Base-by-base conservation (phyloP, 177 flowering plant species). In the Tripterygium wilfordii region DNA sequence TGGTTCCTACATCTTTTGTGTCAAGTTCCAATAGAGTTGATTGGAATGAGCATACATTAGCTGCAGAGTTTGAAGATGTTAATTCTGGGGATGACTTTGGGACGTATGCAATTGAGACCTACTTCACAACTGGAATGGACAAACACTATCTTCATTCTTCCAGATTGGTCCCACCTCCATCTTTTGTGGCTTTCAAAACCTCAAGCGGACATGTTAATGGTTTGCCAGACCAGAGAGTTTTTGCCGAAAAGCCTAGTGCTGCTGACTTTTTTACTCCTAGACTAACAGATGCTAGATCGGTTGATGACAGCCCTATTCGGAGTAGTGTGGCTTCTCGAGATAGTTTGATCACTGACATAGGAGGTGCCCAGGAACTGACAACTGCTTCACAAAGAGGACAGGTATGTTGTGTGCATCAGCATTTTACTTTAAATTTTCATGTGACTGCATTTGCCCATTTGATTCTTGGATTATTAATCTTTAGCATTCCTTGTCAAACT, bases 1-100 rank as follows among this genome's bases (percentile, higher is more conserved):
- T 70, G n/a, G 66, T 47, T 60, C 78, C 64, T 44, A 42, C 65
- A 25, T 69, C 77, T 35, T 59, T 53, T 65, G 69, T 66, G 46
- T 70, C 80, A 21, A 70, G 68, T 61, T 69, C 72, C 36, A 72
- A 58, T 48, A 70, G 59, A 35, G 66, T 53, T 21, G 54, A 70
- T 21, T 65, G 75, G 70, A 64, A 57, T 60, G 74, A 76, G 15
- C 65, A 59, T 31, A 38, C 70, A 24, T 45, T 64, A 17, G 62
- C 74, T 39, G 57, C 80, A 22, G 75, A 70, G 47, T 51, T 48
- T 44, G 84, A 68, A 22, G 78, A 70, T 56, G 71, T 61, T 45
- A 75, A 74, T 44, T 68, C 80, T 26, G 56, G 62, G 38, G 65
- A 61, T 43, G 62, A n/a, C n/a, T n/a, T n/a, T n/a, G n/a, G n/a